These are phyloP conservation scores for Teratosphaeria destructans DNA, from an alignment of 2,329 filamentous ascomycete species.

Conservation along the genomic window DNA sequence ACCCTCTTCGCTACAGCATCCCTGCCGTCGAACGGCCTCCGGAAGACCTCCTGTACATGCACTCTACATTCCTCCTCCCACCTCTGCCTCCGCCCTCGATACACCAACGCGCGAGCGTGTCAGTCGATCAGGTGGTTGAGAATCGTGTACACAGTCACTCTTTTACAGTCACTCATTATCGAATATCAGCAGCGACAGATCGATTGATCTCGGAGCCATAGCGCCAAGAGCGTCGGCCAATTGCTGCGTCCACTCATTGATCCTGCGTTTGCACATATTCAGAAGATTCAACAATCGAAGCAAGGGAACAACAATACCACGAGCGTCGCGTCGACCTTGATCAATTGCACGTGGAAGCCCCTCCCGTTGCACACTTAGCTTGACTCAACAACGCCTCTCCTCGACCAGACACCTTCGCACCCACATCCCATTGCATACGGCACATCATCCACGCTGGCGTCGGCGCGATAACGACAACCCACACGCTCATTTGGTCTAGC, in stretches of 20 bases:
- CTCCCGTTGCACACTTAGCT: neutral
- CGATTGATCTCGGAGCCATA: neutral
- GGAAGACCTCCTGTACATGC: neutral
- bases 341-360: conserved; percentile 1
- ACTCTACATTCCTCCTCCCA: neutral
- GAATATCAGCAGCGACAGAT: neutral
- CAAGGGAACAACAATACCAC: neutral
- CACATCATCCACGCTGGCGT: neutral
- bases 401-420: neutral
- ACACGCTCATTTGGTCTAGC: conserved; percentile 1
- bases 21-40: neutral
- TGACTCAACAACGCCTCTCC: neutral
- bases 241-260: conserved; percentile 1
- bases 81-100: neutral
- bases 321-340: neutral
- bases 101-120: neutral
- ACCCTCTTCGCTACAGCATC: neutral
- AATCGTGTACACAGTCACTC: neutral
- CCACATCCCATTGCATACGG: neutral
- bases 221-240: neutral
- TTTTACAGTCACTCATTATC: neutral
- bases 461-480: neutral
- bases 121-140: neutral
- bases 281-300: neutral
- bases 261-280: neutral